Conservation (phyloP, 1,139 yeast genomes). For the Protomyces inundatus region DNA sequence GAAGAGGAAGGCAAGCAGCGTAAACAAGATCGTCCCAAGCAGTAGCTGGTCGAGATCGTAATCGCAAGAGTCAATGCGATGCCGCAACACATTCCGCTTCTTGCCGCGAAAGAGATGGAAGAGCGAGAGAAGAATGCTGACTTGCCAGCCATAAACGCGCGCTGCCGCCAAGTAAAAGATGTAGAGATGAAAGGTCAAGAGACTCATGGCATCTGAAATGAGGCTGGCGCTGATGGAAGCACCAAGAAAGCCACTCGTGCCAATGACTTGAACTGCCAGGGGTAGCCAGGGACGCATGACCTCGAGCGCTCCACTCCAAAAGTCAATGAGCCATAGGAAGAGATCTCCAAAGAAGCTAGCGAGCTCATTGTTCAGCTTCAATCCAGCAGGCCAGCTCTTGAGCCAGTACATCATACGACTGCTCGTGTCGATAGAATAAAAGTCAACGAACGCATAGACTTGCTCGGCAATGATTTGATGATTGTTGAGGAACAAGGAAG, state of each 20-base stretch:
- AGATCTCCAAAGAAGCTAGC: conserved; percentile 83
- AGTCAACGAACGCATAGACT: conserved; percentile 34
- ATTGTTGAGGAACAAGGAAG: conserved; percentile 50
- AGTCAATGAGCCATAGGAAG: conserved; percentile 73
- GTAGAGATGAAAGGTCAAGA: conserved; percentile 65
- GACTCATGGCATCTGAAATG: conserved; percentile 56
- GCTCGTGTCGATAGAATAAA: conserved; percentile 43
- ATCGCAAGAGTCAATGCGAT: conserved; percentile 77
- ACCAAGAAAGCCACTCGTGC: conserved; percentile 46
- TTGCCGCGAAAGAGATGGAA: conserved; percentile 86
- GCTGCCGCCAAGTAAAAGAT: conserved; percentile 76
- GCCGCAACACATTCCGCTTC: conserved; percentile 73
- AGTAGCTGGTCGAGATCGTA: conserved; percentile 82
- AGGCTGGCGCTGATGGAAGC: conserved; percentile 65
- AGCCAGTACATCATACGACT: conserved; percentile 61
- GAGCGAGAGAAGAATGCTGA: conserved; percentile 62
- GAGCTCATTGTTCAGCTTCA: conserved; percentile 80
- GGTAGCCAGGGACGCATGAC: conserved; percentile 39
- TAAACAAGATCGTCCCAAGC: conserved; percentile 81
- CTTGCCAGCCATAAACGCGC: conserved; percentile 69
- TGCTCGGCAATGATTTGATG: conserved; percentile 32
- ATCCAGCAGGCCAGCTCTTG: conserved; percentile 88
- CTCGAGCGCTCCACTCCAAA: conserved; percentile 48
- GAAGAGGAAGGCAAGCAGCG: conserved; percentile 65
- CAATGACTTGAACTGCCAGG: conserved; percentile 40